These are phyloP conservation scores for Nigrospora oryzae DNA, from an alignment of 2,329 filamentous ascomycete genomes.

Conservation along the genomic window DNA sequence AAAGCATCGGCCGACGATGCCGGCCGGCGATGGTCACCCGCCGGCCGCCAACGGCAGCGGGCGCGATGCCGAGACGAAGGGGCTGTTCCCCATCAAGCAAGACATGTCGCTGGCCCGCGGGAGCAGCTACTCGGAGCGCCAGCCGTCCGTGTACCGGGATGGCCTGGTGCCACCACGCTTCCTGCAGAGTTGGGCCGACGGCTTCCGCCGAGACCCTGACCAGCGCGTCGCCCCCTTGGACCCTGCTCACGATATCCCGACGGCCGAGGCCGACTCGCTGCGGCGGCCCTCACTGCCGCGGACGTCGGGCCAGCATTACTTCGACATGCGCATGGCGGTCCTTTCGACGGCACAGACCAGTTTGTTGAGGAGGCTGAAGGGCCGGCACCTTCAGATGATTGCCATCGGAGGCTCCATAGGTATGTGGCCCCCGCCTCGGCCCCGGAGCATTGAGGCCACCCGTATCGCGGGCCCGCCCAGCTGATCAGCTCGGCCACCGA, in stretches of 20 bases:
- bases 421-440: constrained; percentile 17
- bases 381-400: constrained; percentile 92
- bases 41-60: too few relatives aligned
- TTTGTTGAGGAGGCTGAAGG: constrained; percentile 70
- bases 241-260: constrained; percentile 23
- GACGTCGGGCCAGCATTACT: constrained; percentile 34
- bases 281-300: constrained; percentile 14
- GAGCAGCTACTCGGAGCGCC: constrained; percentile 42
- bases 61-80: constrained; percentile 15
- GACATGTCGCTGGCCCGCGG: constrained; percentile 40
- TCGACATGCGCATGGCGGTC: constrained; percentile 49
- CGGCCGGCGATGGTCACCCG: too few relatives aligned
- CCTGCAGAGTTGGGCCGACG: constrained; percentile 42
- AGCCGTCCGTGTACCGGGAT: constrained; percentile 31
- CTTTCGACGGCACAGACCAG: constrained; percentile 69
- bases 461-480: neutral
- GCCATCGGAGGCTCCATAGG: constrained; percentile 89
- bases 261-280: constrained; percentile 17
- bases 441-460: neutral
- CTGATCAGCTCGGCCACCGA: constrained; percentile 7
- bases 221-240: constrained; percentile 37
- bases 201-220: constrained; percentile 54
- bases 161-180: constrained; percentile 22
- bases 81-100: constrained; percentile 44
- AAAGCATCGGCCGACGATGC: too few relatives aligned